Conservation (phyloP, 148 eudicot species). For the Chenopodium formosanum region DNA sequence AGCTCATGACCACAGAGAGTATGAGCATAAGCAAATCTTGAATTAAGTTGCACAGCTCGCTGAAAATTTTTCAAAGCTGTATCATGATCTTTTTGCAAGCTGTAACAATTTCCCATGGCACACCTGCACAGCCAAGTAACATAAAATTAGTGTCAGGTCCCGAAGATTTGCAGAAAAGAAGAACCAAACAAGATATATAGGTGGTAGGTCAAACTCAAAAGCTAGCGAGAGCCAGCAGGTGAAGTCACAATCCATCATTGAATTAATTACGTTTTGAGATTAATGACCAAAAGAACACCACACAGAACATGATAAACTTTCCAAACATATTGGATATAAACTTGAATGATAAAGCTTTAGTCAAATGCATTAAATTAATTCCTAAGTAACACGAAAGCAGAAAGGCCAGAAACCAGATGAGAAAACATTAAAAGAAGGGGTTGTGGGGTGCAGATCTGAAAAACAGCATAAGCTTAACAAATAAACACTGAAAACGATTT, state of each 20-base stretch:
- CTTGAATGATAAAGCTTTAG: background rate
- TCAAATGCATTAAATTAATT: background rate
- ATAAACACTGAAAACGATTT: too few relatives aligned
- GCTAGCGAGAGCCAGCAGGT: background rate
- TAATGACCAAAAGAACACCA: background rate
- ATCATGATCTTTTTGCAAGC: constrained; percentile 98
- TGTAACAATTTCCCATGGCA: constrained; percentile 98
- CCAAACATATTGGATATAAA: background rate
- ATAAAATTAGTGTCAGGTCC: background rate
- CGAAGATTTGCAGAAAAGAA: background rate
- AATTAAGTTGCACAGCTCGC: constrained; percentile 79
- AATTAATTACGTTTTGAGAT: background rate
- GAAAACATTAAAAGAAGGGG: too few relatives aligned
- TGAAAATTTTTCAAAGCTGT: constrained; percentile 90
- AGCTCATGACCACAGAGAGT: constrained; percentile 99
- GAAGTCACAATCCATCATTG: background rate
- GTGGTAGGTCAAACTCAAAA: constrained; percentile 2
- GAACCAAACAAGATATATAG: background rate
- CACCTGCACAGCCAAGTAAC: constrained; percentile 54
- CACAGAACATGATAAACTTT: background rate
- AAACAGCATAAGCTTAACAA: too few relatives aligned
- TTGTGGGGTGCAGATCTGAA: too few relatives aligned
- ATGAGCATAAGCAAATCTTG: constrained; percentile 88
- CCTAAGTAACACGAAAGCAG: background rate
- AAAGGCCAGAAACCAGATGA: too few relatives aligned